A percentile compares a stretch with the other conserved stretches of the same genome.
phyloP scores from a whole-genome alignment of 2,329 filamentous ascomycete genomes.

The Chalaropsis thielavioides region DNA sequence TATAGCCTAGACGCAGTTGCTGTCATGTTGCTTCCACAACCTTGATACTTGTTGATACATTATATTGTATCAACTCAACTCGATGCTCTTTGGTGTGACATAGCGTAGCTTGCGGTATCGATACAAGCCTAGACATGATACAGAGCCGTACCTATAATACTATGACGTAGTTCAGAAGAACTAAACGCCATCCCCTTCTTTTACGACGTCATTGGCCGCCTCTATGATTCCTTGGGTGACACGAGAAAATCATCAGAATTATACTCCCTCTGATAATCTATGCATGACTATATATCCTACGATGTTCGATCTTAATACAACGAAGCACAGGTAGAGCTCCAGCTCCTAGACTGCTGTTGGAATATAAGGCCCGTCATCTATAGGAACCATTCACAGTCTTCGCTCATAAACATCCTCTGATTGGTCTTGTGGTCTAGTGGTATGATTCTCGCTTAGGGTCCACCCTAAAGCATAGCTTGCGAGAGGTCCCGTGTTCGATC shows the following conservation, averaged over 20 bases:
- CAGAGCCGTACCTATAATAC: neutral
- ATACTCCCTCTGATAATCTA: too few species aligned
- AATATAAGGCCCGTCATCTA: too few species aligned
- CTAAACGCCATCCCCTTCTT: too few species aligned
- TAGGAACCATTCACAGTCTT: too few species aligned
- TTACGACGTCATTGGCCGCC: too few species aligned
- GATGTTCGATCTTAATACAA: too few species aligned
- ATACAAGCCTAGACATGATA: neutral
- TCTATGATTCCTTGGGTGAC: too few species aligned
- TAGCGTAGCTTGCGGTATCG: neutral
- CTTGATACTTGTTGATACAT: neutral
- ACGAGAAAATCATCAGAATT: too few species aligned
- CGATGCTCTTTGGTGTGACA: neutral
- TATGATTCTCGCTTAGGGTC: slow-evolving; percentile 59
- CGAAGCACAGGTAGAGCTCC: too few species aligned
- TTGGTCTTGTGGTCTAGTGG: slow-evolving; percentile 46
- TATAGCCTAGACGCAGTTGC: neutral
- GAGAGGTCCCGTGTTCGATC: slow-evolving; percentile 22
- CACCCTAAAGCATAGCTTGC: slow-evolving; percentile 24
- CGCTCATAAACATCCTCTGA: neutral
- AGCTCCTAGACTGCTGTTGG: neutral
- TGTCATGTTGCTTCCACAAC: neutral
- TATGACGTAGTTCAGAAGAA: too few species aligned
- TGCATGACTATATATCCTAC: too few species aligned
- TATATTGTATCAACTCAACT: neutral